A percentile compares a stretch with the other conserved stretches of the same genome.
Conservation (phyloP, 345 rosid genomes). For the Linum tenue region DNA sequence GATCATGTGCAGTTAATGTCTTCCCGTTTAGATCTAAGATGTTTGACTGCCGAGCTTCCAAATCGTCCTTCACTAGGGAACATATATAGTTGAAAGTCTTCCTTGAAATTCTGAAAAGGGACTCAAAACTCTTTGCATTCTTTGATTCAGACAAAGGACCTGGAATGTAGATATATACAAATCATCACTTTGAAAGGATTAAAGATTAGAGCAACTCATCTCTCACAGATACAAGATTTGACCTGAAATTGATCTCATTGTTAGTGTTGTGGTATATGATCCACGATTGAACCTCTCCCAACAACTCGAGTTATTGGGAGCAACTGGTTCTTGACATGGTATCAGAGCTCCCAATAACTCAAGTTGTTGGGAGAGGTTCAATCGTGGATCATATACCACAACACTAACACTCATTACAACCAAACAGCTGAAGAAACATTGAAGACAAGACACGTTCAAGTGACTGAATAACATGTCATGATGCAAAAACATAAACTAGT, state of each 20-base stretch:
- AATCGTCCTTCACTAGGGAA: conserved; percentile 57
- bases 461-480: neutral
- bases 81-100: conserved; percentile 62
- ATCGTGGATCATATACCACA: too few relatives aligned
- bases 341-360: too few relatives aligned
- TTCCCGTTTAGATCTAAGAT: conserved; percentile 38
- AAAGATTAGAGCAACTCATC: neutral
- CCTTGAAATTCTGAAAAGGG: conserved; percentile 56
- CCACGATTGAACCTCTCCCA: too few relatives aligned
- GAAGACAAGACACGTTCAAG: neutral
- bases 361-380: too few relatives aligned
- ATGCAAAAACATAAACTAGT: too few relatives aligned
- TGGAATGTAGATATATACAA: conserved; percentile 15
- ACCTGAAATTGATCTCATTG: neutral
- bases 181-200: neutral
- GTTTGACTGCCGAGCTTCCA: conserved; percentile 43
- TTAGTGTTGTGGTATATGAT: too few relatives aligned
- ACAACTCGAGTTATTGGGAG: too few relatives aligned
- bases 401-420: neutral
- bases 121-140: conserved; percentile 45
- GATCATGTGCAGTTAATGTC: conserved; percentile 43
- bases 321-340: too few relatives aligned
- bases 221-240: neutral
- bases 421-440: neutral
- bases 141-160: conserved; percentile 35